Evolutionary conservation across 257 asterid species (phyloP), one percentile per base, ranked within the genome.

Genomic region (Rehmannia glutinosa): DNA sequence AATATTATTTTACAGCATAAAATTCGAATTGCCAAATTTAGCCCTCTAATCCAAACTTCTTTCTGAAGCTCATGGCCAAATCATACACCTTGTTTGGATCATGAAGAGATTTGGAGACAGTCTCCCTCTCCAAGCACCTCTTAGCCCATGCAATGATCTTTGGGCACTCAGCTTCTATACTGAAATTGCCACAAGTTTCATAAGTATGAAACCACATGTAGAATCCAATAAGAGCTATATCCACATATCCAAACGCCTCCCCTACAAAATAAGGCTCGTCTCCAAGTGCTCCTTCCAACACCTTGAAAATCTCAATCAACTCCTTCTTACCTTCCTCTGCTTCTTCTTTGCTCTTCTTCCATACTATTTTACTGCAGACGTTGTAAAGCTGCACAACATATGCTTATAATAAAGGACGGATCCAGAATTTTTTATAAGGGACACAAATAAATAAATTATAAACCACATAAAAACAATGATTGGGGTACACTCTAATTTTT

Each of bases 41-140:
- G 6, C 11, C 15, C 17, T 19, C 50, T 10, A 65, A 0, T 67
- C 65, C 76, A 32, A 43, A 43, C 6, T 1, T 12, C 39, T 68
- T 30, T 57, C 57, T 68, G 2, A 24, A 24, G 17, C 35, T 2
- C 36, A 72, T 7, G 24, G 33, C 49, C 9, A 39, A 19, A 4
- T 47, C 64, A 27, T 27, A 33, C 30, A 72, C 12, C 62, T 56
- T 36, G 45, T 67, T 55, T 46, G 70, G 66, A 64, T 77, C 75
- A 12, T 23, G 33, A 19, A 77, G 66, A 35, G 78, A 38, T 15
- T 72, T 72, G 39, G 68, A 24, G 3, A 77, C 78, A 54, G 43
- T 68, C 21, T 77, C 76, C 68, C 64, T 78, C 46, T 69, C 16
- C 58, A 52, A 32, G 38, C 78, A 77, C 52, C 72, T 72, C 27